Base-by-base conservation (phyloP, 1,284 basidiomycete species). In the Leccinum ponderosum region DNA sequence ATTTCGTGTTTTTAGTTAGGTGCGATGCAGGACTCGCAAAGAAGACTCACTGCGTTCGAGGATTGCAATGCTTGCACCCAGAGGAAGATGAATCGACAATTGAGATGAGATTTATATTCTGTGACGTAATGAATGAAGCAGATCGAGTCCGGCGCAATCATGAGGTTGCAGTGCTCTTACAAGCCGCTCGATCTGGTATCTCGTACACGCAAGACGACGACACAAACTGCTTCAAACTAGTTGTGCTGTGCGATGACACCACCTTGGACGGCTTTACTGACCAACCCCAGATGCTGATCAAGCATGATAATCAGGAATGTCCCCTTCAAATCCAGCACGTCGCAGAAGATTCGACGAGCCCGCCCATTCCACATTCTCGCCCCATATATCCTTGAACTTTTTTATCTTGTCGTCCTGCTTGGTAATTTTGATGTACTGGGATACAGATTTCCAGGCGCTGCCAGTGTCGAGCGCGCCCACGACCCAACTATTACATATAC, bases 371-470 rank as follows among this genome's bases (percentile, higher is more conserved):
- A 35, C 14, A 14, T 67, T 66, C 51, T 56, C 52, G 3, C 65
- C 60, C 66, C 66, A 67, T 3, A 65, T 35, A 3, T 35, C 35
- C 33, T 55, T 63, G 57, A 67, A 67, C 17, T 20, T 14, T 1
- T 2, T 6, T 1, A 54, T 62, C 27, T 62, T 55, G 6, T 55
- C n/a, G 1, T 33, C 4, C 27, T 60, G 58, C 2, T 37, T 14
- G 4, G 65, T 57, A 1, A 61, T 27, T 31, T 55, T 55, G 20
- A 66, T 55, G 29, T 67, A 65, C 25, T 65, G 54, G 29, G 52
- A 59, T 4, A 66, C 61, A 9, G 65, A 55, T 14, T 57, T 60
- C 65, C 66, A 67, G 6, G 63, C 60, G n/a, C 65, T 67, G 27
- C 22, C 22, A 25, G 22, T 25, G 25, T 66, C 66, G 29, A 66